These are phyloP conservation scores for Boletus semigastroideus DNA, from an alignment of 1,284 basidiomycete genomes.

Conservation along the genomic window DNA sequence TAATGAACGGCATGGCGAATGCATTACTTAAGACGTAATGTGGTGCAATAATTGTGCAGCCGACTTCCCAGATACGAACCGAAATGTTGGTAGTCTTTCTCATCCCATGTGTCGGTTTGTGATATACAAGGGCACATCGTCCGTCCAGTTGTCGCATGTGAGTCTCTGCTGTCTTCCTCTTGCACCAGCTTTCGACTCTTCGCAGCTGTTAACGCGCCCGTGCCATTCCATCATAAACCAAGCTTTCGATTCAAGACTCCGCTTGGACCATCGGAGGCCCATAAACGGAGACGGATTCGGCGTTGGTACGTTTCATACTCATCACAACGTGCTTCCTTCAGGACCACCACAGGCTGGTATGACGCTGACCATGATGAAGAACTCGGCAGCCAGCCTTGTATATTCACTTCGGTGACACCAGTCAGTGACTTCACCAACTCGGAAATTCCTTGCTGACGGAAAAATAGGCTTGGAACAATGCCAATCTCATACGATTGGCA, in stretches of 20 bases:
- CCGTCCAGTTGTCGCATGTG: constrained; percentile 85
- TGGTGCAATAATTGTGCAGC: constrained; percentile 14
- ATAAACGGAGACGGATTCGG: constrained; percentile 98
- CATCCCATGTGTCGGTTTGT: constrained; percentile 81
- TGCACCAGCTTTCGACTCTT: constrained; percentile 11
- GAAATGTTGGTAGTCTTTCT: neutral
- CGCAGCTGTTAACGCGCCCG: constrained; percentile 82
- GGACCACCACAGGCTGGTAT: constrained; percentile 69
- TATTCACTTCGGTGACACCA: constrained; percentile 95
- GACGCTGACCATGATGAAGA: constrained; percentile 78
- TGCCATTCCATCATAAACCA: constrained; percentile 97
- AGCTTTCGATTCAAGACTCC: constrained; percentile 87
- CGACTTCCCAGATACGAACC: no score
- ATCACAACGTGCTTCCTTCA: neutral
- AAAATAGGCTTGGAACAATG: constrained; percentile 88
- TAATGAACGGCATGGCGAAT: neutral
- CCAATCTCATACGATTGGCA: constrained; percentile 84
- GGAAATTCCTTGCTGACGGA: constrained; percentile 5
- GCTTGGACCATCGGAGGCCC: constrained; percentile 77
- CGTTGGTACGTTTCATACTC: constrained; percentile 67
- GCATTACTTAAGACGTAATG: constrained; percentile 18
- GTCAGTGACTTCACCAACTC: constrained; percentile 38
- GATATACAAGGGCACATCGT: constrained; percentile 88
- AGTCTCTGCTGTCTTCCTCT: constrained; percentile 20
- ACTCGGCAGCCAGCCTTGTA: constrained; percentile 84